Percentiles rank a stretch among this genome's conserved stretches.
phyloP scores from a whole-genome alignment of 176 grass and related monocot genomes.

The Musa schizocarpa region DNA sequence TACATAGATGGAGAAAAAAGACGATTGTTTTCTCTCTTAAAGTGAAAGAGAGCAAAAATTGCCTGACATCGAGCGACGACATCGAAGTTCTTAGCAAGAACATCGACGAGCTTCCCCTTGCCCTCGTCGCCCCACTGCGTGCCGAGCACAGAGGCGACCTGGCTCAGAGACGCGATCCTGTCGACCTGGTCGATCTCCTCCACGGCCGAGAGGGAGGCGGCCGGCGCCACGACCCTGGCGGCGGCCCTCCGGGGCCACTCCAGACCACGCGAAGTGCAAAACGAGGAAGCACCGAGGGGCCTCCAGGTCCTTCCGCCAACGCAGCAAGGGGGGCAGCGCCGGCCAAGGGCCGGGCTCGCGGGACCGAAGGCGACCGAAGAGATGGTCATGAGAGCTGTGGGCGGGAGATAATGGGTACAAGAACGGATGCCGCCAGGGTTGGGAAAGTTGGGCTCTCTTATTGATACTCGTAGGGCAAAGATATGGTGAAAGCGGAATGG shows the following conservation, averaged over 20 bases:
- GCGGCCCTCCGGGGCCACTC: background rate
- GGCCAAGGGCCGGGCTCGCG: background rate
- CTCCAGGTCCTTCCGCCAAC: background rate
- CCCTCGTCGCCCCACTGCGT: constrained; percentile 97
- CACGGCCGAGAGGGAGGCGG: constrained; percentile 32
- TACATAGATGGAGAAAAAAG: background rate
- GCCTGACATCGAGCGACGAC: constrained; percentile 93
- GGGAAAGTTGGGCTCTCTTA: background rate
- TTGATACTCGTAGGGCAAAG: background rate
- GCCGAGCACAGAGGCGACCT: constrained; percentile 74
- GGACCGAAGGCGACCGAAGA: background rate
- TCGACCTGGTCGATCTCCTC: constrained; percentile 21
- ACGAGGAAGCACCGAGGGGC: constrained; percentile 5
- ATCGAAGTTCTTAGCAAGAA: constrained; percentile 71
- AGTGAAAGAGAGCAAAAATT: background rate
- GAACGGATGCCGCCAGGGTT: background rate
- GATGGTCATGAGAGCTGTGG: background rate
- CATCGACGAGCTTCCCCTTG: constrained; percentile 81
- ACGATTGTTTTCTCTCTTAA: background rate
- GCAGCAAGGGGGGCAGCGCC: background rate
- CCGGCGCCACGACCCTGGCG: background rate
- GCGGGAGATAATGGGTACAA: background rate
- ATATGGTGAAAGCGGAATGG: too few species aligned
- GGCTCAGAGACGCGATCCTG: constrained; percentile 70
- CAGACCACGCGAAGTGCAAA: background rate